Base-by-base conservation (phyloP, 2,329 filamentous ascomycete genomes). In the Stachybotrys echinatus region DNA sequence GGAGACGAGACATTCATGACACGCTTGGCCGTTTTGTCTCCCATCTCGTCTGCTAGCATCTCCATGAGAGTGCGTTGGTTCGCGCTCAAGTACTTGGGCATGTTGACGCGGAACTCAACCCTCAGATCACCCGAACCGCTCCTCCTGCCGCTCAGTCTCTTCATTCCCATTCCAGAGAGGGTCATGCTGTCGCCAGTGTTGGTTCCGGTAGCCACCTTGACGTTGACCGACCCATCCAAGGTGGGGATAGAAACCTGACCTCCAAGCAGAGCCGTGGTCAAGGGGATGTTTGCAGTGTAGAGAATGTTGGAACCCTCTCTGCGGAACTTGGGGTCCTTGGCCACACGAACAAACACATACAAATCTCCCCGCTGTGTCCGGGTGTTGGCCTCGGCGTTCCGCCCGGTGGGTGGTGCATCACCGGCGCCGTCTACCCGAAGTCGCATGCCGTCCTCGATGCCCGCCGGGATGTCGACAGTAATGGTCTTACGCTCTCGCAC, bases 401-500 rank as follows among this genome's bases (percentile, higher is more conserved):
- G 79, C 42, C 90, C 89, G 21, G 89, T 92, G 8, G 84, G 76
- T 20, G 94, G 87, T 17, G 89, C 86, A 63, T 99, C 92, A 56
- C 94, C 94, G 63, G 95, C 91, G 22, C 88, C 88, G 51, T 85
- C 83, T 23, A 99, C 81, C 48, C 89, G 81, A 61, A 99, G 73
- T 50, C 90, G 83, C 92, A 97, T 97, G 49, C 92, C 92, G 66
- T 99, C 92, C 66, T 97, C 94, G 27, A 99, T 91, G 55, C 94
- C 94, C 20, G 88, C 91, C 1, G 94, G 94, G 43, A 99, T 96
- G 60, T 97, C 92, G 42, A 99, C 81, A 23, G 81, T 87, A 46
- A 99, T 84, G 0, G 88, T 89, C 73, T 89, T 90, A 54, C 84
- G 80, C 62, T 96, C 89, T 58, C 90, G 80, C 34, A 90, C 81